A percentile compares a stretch with the other conserved stretches of the same genome.
Conservation (phyloP, 2,329 filamentous ascomycete species). For the Fulvia fulva region DNA sequence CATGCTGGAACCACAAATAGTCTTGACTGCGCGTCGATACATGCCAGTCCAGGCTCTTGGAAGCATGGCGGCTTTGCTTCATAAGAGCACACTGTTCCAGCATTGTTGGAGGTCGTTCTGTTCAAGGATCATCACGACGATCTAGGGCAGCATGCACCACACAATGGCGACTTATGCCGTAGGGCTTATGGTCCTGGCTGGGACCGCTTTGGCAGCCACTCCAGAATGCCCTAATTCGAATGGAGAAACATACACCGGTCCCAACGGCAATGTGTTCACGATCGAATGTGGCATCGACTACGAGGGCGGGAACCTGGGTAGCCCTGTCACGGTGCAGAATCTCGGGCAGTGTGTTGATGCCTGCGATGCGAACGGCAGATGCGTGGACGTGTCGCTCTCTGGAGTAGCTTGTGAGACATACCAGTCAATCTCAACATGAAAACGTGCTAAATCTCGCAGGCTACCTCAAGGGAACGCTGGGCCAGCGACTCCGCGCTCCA, state of each 20-base stretch:
- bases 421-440: too few species aligned
- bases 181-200: neutral
- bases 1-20: neutral
- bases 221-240: conserved; percentile 23
- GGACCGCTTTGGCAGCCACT: neutral
- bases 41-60: neutral
- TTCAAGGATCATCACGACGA: neutral
- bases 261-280: conserved; percentile 20
- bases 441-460: neutral
- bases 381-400: conserved; percentile 23
- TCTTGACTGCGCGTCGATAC: neutral
- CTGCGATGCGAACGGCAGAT: conserved; percentile 19
- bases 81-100: neutral
- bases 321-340: conserved; percentile 8
- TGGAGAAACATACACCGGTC: conserved; percentile 18
- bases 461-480: conserved; percentile 2
- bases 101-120: neutral
- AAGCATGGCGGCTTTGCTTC: neutral
- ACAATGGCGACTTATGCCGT: neutral
- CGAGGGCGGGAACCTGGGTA: conserved; percentile 25
- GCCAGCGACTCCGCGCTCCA: neutral
- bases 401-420: conserved; percentile 17
- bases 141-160: neutral
- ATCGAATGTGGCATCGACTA: conserved; percentile 32
- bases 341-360: conserved; percentile 21